These are phyloP conservation scores for Colletotrichum australisinense DNA, from an alignment of 2,329 filamentous ascomycete genomes.

Conservation along the genomic window DNA sequence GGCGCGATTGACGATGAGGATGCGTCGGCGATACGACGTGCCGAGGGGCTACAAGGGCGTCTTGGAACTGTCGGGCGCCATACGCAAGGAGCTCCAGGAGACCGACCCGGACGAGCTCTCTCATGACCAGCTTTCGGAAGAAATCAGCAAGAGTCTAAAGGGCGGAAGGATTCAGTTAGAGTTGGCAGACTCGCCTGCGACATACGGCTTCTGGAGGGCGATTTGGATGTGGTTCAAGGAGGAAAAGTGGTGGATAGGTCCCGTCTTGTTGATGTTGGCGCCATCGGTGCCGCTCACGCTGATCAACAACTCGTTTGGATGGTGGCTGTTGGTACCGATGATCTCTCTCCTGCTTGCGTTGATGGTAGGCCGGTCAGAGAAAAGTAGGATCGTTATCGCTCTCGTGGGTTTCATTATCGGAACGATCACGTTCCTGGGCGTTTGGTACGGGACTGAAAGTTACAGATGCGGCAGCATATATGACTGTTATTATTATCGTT, in stretches of 20 bases:
- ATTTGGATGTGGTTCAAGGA: slow-evolving; percentile 17
- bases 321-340: neutral
- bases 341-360: neutral
- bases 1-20: slow-evolving; percentile 27
- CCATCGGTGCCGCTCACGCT: neutral
- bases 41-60: slow-evolving; percentile 26
- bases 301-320: neutral
- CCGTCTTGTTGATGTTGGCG: neutral
- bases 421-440: slow-evolving; percentile 1
- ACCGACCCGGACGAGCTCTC: slow-evolving; percentile 32
- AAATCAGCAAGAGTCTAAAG: slow-evolving; percentile 35
- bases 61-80: slow-evolving; percentile 20
- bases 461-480: no score
- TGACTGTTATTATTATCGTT: neutral
- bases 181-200: neutral
- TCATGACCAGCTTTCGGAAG: slow-evolving; percentile 34
- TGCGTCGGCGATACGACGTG: slow-evolving; percentile 7
- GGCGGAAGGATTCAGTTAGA: slow-evolving; percentile 39
- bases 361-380: slow-evolving; percentile 4
- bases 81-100: slow-evolving; percentile 31
- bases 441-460: neutral
- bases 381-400: neutral
- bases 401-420: neutral
- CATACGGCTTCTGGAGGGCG: neutral
- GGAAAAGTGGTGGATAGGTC: slow-evolving; percentile 21